A percentile compares a stretch with the other conserved stretches of the same genome.
Conservation (phyloP, 2,329 filamentous ascomycete genomes). For the Ceratocystis smalleyi region DNA sequence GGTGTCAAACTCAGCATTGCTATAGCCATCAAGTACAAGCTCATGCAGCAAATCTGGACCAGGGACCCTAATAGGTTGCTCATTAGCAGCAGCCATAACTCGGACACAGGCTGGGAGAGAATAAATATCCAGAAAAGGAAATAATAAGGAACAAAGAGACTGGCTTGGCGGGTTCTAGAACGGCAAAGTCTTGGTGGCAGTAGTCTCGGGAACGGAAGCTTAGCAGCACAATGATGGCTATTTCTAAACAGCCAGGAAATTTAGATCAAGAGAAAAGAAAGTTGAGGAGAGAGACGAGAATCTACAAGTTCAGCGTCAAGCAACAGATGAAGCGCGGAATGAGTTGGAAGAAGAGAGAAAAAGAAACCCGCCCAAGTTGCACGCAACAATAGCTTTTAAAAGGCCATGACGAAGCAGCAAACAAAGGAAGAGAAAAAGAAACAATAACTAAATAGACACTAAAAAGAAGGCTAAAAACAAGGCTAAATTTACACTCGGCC, state of each 20-base stretch:
- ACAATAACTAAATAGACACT: not conserved
- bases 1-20: not conserved
- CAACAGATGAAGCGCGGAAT: not conserved
- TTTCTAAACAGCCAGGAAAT: not conserved
- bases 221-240: no score
- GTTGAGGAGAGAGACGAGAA: not conserved
- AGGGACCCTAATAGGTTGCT: constrained; percentile 26
- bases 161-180: not conserved
- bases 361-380: no score
- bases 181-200: no score
- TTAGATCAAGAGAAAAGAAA: not conserved
- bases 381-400: not conserved
- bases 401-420: not conserved
- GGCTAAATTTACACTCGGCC: not conserved
- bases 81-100: constrained; percentile 25
- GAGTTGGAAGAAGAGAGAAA: not conserved
- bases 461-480: not conserved
- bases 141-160: not conserved
- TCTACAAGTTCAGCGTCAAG: not conserved
- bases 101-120: not conserved
- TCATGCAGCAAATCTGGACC: constrained; percentile 38
- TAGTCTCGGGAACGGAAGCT: no score
- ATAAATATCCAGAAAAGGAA: not conserved
- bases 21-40: constrained; percentile 32
- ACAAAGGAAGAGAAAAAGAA: not conserved